These are phyloP conservation scores for Penicillium turbatum DNA, from an alignment of 495 filamentous ascomycete species.

Conservation along the genomic window DNA sequence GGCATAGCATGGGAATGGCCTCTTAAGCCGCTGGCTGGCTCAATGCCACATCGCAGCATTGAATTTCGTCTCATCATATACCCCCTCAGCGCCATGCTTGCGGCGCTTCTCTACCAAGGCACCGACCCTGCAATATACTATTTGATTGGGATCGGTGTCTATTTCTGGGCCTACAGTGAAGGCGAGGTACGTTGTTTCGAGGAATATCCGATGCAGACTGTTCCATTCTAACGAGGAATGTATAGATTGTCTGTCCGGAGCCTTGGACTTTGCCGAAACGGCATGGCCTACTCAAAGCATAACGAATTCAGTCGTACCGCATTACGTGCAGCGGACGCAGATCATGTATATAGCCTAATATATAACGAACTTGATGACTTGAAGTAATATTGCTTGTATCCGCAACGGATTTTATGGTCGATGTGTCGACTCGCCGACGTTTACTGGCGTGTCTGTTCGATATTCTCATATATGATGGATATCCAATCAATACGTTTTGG, in stretches of 20 bases:
- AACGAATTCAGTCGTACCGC: slow-evolving; percentile 11
- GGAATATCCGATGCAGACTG: neutral
- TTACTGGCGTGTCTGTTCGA: too few species aligned
- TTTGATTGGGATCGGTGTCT: slow-evolving; percentile 76
- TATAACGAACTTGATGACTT: slow-evolving; percentile 7
- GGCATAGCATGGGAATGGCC: slow-evolving; percentile 92
- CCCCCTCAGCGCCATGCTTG: slow-evolving; percentile 70
- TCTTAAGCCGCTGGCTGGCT: slow-evolving; percentile 57
- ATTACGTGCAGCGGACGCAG: slow-evolving; percentile 12
- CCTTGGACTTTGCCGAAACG: slow-evolving; percentile 54
- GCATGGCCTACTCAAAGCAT: slow-evolving; percentile 28
- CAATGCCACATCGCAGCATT: slow-evolving; percentile 76
- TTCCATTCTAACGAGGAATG: slow-evolving; percentile 12
- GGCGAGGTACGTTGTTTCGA: slow-evolving; percentile 71
- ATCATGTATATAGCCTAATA: slow-evolving; percentile 20
- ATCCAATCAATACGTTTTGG: too few species aligned
- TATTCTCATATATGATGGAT: too few species aligned
- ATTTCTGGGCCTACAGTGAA: slow-evolving; percentile 96
- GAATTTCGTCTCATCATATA: slow-evolving; percentile 79
- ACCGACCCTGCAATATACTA: slow-evolving; percentile 93
- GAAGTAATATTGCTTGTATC: neutral
- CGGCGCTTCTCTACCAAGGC: slow-evolving; percentile 81
- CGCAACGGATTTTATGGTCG: neutral
- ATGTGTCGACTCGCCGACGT: too few species aligned
- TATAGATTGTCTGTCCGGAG: slow-evolving; percentile 50